These are phyloP conservation scores for Chenopodium formosanum DNA, from an alignment of 148 eudicot species.

Conservation along the genomic window DNA sequence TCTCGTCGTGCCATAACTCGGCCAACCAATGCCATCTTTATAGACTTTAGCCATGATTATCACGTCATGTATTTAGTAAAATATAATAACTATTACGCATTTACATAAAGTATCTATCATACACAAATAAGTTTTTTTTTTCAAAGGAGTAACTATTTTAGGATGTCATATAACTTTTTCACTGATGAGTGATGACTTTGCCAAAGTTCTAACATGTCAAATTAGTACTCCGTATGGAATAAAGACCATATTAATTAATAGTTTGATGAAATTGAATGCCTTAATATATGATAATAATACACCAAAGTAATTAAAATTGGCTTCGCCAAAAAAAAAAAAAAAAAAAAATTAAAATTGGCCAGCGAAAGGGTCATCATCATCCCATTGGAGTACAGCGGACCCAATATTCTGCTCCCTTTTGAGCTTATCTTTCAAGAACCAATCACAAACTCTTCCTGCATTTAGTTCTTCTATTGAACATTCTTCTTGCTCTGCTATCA, in stretches of 20 bases:
- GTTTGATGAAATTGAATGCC: background rate
- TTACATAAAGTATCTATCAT: too few relatives aligned
- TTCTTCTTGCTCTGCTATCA: slow-evolving; percentile 78
- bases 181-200: too few relatives aligned
- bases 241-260: background rate
- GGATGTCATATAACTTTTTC: too few relatives aligned
- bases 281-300: background rate
- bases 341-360: slow-evolving; percentile 33
- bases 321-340: background rate
- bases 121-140: too few relatives aligned
- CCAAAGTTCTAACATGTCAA: too few relatives aligned
- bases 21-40: too few relatives aligned
- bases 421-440: slow-evolving; percentile 90
- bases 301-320: slow-evolving; percentile 27
- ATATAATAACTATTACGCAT: too few relatives aligned
- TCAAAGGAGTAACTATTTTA: too few relatives aligned
- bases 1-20: too few relatives aligned
- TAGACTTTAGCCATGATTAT: too few relatives aligned
- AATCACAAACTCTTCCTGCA: slow-evolving; percentile 88
- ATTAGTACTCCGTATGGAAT: too few relatives aligned
- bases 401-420: slow-evolving; percentile 80
- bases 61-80: too few relatives aligned
- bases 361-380: slow-evolving; percentile 66
- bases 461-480: slow-evolving; percentile 80
- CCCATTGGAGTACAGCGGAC: slow-evolving; percentile 88